Evolutionary conservation across 805 yeast genomes (phyloP).

Genomic region (Isabelozyma heimii): DNA sequence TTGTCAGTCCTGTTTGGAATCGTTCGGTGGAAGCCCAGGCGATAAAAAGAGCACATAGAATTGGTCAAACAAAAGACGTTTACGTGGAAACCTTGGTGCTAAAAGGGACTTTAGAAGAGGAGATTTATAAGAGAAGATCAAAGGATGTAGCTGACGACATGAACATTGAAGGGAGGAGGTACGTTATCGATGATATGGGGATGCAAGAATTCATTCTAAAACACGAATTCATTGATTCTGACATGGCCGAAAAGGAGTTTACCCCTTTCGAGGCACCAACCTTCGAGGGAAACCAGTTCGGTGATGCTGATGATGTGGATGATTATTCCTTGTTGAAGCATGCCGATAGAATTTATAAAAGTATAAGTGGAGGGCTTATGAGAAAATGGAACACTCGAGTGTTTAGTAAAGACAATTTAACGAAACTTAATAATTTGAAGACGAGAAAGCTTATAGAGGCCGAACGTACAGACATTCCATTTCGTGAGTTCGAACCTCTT

Average conservation of each 20-base stretch:
- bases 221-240: constrained; percentile 44
- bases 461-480: neutral
- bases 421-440: neutral
- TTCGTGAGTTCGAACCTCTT: neutral
- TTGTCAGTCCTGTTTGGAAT: constrained; percentile 72
- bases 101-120: constrained; percentile 64
- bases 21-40: constrained; percentile 72
- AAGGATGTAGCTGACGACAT: constrained; percentile 8
- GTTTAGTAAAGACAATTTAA: neutral
- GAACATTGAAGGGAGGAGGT: constrained; percentile 16
- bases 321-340: neutral
- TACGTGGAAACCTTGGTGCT: constrained; percentile 66
- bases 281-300: neutral
- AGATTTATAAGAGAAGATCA: constrained; percentile 49
- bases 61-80: constrained; percentile 65
- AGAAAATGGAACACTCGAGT: neutral
- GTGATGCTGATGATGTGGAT: neutral
- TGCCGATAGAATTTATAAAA: neutral
- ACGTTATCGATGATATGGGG: constrained; percentile 57
- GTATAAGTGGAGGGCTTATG: neutral
- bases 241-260: constrained; percentile 30
- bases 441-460: neutral
- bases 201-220: constrained; percentile 55
- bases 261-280: constrained; percentile 30
- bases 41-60: constrained; percentile 73